phyloP scores from a whole-genome alignment of 352 stramenopile genomes.

The Pythium folliculosum region DNA sequence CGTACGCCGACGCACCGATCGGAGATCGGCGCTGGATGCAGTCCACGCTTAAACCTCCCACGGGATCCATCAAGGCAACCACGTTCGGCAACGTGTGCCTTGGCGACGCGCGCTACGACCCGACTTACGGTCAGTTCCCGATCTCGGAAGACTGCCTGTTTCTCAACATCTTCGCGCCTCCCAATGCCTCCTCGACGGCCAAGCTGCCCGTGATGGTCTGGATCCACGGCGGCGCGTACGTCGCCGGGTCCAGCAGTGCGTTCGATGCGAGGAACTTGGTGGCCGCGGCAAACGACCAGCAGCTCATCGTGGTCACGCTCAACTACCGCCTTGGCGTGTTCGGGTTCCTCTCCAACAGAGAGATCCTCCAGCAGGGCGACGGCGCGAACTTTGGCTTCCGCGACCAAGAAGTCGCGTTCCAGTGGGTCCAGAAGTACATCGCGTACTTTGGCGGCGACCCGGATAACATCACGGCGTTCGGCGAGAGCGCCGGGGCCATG shows the following conservation, averaged over 20 bases:
- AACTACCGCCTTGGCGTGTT: conserved; percentile 41
- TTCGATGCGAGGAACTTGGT: conserved; percentile 10
- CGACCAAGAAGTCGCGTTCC: conserved; percentile 33
- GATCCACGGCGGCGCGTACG: conserved; percentile 35
- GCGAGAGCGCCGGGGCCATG: conserved; percentile 19
- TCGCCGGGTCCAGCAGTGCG: conserved; percentile 9
- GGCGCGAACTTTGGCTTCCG: conserved; percentile 31
- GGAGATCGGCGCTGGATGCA: conserved; percentile 9
- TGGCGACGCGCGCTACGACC: not conserved
- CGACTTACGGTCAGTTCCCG: not conserved
- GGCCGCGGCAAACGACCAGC: conserved; percentile 3
- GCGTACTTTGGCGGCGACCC: conserved; percentile 41
- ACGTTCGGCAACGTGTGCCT: conserved; percentile 12
- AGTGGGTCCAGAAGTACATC: conserved; percentile 43
- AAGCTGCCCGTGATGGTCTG: conserved; percentile 39
- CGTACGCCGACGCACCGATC: conserved; percentile 7
- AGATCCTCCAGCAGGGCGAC: conserved; percentile 2
- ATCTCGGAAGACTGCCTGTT: conserved; percentile 36
- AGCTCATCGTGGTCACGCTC: conserved; percentile 37
- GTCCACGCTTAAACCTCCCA: conserved; percentile 2
- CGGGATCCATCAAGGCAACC: conserved; percentile 7
- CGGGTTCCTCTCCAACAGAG: conserved; percentile 17
- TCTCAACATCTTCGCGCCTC: conserved; percentile 36
- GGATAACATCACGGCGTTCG: conserved; percentile 37
- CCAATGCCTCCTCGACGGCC: conserved; percentile 10